Evolutionary conservation across 371 early-diverging fungal species (phyloP), one percentile per base, ranked within the genome.

Genomic region (Mucor mucedo): DNA sequence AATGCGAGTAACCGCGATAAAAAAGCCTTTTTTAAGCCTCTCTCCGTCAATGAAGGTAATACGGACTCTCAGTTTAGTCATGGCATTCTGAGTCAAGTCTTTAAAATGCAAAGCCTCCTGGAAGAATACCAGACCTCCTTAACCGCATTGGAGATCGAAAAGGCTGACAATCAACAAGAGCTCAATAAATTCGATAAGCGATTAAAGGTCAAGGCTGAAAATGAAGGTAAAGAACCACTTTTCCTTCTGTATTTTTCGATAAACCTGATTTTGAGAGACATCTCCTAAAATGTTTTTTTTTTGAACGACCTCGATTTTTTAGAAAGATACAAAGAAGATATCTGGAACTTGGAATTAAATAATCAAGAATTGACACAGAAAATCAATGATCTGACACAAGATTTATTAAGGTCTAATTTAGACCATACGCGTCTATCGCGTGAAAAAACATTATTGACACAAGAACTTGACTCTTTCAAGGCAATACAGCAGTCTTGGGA

Each of bases 281-380:
- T 7, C 16, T 44, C 16, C 14, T 13, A 21, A 21, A 21, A 47
- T 47, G 47, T 47, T 47, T 47, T 47, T 47, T 47, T 47, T 47
- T 47, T 47, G 27, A 47, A 47, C 47, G 47, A 47, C 21, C 8
- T 6, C 21, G 47, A 60, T 14, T 39, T 49, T 33, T 21, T 48
- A 66, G 69, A 69, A 45, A 44, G 53, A 49, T 60, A 65, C 42
- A 69, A 60, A 29, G 66, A 69, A 32, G 66, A 69, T 21, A 61
- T 60, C 13, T 69, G 69, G 69, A 61, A 61, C 14, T 45, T 69
- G 11, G 69, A 69, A 39, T 14, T 69, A 14, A 38, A 45, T 16
- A 69, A 69, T 1, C 66, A 69, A 57, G 69, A 69, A n/a, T 30
- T 66, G 10, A 11, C 41, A 11, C 66, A 66, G 33, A 48, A 49